These are phyloP conservation scores for Daldinia caldariorum DNA, from an alignment of 495 filamentous ascomycete species.

Conservation along the genomic window DNA sequence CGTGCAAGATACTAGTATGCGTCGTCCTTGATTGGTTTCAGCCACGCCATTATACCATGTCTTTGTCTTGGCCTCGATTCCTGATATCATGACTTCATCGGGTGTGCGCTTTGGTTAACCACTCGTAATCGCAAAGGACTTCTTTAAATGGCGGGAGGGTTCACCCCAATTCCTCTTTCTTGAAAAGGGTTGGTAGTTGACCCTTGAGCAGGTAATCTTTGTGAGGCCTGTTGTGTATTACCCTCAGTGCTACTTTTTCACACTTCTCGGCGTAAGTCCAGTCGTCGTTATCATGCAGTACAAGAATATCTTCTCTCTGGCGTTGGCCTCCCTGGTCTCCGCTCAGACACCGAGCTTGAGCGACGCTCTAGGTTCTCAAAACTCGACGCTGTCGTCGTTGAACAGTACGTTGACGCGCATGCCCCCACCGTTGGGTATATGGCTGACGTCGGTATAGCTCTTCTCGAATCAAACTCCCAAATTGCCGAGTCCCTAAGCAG, in stretches of 20 bases:
- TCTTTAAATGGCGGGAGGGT: slow-evolving; percentile 19
- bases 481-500: slow-evolving; percentile 52
- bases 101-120: slow-evolving; percentile 20
- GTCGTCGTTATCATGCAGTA: slow-evolving; percentile 48
- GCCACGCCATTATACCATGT: slow-evolving; percentile 11
- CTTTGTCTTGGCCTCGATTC: slow-evolving; percentile 24
- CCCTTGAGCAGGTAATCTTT: not conserved
- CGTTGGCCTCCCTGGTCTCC: slow-evolving; percentile 32
- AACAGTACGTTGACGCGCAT: not conserved
- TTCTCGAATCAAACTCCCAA: slow-evolving; percentile 55
- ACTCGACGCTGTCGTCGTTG: slow-evolving; percentile 22
- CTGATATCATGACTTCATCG: slow-evolving; percentile 42
- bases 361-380: slow-evolving; percentile 52
- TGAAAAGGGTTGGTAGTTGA: not conserved
- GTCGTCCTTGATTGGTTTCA: slow-evolving; percentile 28
- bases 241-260: not conserved
- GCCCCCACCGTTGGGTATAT: not conserved
- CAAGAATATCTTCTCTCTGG: slow-evolving; percentile 47
- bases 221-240: slow-evolving; percentile 8
- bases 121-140: slow-evolving; percentile 5
- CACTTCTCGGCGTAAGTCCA: not conserved
- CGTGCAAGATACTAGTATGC: slow-evolving; percentile 1
- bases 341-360: slow-evolving; percentile 48
- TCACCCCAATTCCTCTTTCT: not conserved
- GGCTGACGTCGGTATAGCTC: slow-evolving; percentile 25